These are phyloP conservation scores for Aureoboletus auriporus DNA, from an alignment of 768 basidiomycete genomes.

Conservation along the genomic window DNA sequence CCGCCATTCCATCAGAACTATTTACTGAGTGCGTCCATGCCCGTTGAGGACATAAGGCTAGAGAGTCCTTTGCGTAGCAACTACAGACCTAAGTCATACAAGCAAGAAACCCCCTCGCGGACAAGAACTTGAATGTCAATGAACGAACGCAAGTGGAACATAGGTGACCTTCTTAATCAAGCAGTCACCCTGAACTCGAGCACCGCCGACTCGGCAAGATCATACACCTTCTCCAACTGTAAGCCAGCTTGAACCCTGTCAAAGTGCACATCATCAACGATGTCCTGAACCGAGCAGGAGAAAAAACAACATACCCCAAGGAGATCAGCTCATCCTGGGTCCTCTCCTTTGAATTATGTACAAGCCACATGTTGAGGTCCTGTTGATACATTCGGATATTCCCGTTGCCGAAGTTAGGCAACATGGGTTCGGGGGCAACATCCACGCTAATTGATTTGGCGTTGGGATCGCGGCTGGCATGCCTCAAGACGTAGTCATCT, in stretches of 20 bases:
- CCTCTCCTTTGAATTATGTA: slow-evolving; percentile 33
- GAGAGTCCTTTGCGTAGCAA: no score
- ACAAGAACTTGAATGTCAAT: no score
- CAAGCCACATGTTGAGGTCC: slow-evolving; percentile 29
- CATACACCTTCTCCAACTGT: slow-evolving; percentile 31
- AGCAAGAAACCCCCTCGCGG: no score
- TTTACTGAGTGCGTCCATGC: no score
- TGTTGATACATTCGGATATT: slow-evolving; percentile 26
- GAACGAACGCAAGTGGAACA: no score
- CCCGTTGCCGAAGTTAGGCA: slow-evolving; percentile 32
- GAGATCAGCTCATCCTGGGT: slow-evolving; percentile 26
- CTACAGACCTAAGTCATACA: no score
- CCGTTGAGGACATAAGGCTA: no score
- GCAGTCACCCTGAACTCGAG: slow-evolving; percentile 14
- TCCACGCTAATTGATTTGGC: no score
- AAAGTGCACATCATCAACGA: neutral
- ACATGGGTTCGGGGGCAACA: slow-evolving; percentile 29
- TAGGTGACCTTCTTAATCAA: no score
- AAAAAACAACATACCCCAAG: slow-evolving; percentile 14
- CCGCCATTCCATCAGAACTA: no score
- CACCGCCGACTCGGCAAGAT: slow-evolving; percentile 24
- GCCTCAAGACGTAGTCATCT: slow-evolving; percentile 23
- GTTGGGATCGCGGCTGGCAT: slow-evolving; percentile 6
- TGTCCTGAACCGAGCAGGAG: no score
- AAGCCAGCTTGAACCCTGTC: slow-evolving; percentile 22